Evolutionary conservation across 768 basidiomycete species (phyloP).

Genomic region (Russula vinacea): DNA sequence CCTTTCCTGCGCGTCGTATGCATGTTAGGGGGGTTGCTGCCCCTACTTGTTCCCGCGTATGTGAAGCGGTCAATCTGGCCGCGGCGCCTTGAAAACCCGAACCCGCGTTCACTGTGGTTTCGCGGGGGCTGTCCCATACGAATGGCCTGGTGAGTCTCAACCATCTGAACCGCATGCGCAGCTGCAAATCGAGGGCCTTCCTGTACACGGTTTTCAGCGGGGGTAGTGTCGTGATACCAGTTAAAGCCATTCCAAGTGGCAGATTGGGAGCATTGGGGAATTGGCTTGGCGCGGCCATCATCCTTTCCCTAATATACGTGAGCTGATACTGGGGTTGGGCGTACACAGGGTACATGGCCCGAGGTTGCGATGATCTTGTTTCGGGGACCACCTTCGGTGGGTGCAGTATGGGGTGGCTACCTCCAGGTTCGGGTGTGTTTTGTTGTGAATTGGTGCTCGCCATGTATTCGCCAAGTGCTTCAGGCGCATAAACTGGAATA

Average conservation of each 20-base stretch:
- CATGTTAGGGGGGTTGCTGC: neutral
- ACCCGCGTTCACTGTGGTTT: conserved; percentile 16
- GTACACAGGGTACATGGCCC: conserved; percentile 14
- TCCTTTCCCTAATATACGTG: conserved; percentile 12
- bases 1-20: conserved; percentile 20
- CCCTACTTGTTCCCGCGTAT: conserved; percentile 6
- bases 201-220: conserved; percentile 8
- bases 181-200: neutral
- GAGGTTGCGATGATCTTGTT: conserved; percentile 7
- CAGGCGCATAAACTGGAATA: conserved; percentile 61
- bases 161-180: neutral
- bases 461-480: conserved; percentile 70
- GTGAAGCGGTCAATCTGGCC: conserved; percentile 16
- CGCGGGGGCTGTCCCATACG: conserved; percentile 8
- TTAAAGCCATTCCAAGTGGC: conserved; percentile 15
- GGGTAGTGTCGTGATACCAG: conserved; percentile 20
- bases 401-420: conserved; percentile 18
- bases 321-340: conserved; percentile 20
- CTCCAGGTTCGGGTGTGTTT: conserved; percentile 34
- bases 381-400: conserved; percentile 14
- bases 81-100: conserved; percentile 17
- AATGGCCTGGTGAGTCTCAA: neutral
- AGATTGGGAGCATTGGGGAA: conserved; percentile 6
- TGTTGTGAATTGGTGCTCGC: conserved; percentile 37
- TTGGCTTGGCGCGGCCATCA: conserved; percentile 10